Evolutionary conservation across 768 basidiomycete genomes (phyloP).

Genomic region (Trametes sanguinea): DNA sequence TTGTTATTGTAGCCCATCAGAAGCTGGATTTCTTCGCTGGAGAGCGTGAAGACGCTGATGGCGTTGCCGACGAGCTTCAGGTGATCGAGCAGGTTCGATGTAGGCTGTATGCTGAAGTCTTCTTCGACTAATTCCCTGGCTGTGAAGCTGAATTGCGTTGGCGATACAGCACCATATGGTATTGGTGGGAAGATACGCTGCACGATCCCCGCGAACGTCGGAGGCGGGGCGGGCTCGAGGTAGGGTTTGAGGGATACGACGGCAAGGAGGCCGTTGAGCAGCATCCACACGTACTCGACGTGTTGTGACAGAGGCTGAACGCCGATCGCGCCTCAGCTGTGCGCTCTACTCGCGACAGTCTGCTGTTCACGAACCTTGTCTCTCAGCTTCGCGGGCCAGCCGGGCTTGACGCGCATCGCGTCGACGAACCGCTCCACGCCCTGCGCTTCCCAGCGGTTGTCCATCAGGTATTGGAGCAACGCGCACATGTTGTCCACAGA

Average conservation of each 20-base stretch:
- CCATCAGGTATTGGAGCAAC: constrained; percentile 2
- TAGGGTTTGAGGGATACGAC: constrained; percentile 5
- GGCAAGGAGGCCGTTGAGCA: constrained; percentile 13
- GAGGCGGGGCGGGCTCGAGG: constrained; percentile 2
- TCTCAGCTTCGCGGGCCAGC: constrained; percentile 16
- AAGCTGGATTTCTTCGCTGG: not conserved
- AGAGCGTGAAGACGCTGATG: constrained; percentile 11
- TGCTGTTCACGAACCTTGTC: not conserved
- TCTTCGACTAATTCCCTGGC: constrained; percentile 17
- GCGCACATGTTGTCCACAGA: constrained; percentile 16
- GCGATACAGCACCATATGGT: not conserved
- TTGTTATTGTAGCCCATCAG: constrained; percentile 11
- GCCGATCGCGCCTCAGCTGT: not conserved
- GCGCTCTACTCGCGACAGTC: not conserved
- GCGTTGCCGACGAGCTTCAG: constrained; percentile 18
- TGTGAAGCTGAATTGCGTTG: constrained; percentile 9
- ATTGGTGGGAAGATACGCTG: constrained; percentile 4
- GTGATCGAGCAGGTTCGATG: constrained; percentile 12
- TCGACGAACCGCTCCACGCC: constrained; percentile 3
- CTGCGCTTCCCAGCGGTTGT: constrained; percentile 7
- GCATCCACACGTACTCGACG: constrained; percentile 9
- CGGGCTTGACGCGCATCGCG: not conserved
- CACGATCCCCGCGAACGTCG: constrained; percentile 11
- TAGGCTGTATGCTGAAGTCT: constrained; percentile 18
- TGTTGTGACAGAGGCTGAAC: constrained; percentile 4